A percentile compares a stretch with the other conserved stretches of the same genome.
phyloP scores from a whole-genome alignment of 495 filamentous ascomycete species.

The Geopyxis carbonaria region DNA sequence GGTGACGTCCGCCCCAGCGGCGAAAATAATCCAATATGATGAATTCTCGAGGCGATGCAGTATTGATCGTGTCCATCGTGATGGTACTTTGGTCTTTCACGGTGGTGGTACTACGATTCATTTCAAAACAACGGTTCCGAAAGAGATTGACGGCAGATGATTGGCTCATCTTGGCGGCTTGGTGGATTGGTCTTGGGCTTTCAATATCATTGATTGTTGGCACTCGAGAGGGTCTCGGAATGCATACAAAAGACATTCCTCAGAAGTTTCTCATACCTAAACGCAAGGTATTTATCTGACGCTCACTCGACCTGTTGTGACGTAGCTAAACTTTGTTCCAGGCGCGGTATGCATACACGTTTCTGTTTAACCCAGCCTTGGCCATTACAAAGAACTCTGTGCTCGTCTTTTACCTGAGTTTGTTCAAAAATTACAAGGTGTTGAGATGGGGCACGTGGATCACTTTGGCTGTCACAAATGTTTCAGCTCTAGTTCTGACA shows the following conservation, averaged over 20 bases:
- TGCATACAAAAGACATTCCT: constrained; percentile 46
- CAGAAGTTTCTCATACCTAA: constrained; percentile 26
- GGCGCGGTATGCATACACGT: constrained; percentile 7
- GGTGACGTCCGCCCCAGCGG: too few species aligned
- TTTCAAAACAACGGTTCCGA: constrained; percentile 37
- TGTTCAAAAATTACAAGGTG: constrained; percentile 56
- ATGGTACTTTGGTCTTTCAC: too few species aligned
- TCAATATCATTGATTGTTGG: not conserved
- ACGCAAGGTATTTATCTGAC: not conserved
- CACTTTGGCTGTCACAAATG: constrained; percentile 56
- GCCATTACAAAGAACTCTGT: constrained; percentile 87
- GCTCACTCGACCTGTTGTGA: not conserved
- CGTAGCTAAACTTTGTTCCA: not conserved
- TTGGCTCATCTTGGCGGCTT: constrained; percentile 68
- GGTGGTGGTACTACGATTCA: constrained; percentile 8
- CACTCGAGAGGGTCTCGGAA: not conserved
- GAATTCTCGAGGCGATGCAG: too few species aligned
- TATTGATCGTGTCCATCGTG: too few species aligned
- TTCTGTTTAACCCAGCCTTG: constrained; percentile 42
- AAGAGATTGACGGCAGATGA: constrained; percentile 55
- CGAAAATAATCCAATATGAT: too few species aligned
- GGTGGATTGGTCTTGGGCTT: constrained; percentile 31
- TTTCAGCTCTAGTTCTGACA: constrained; percentile 60
- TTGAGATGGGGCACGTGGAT: constrained; percentile 53
- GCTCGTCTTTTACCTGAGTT: constrained; percentile 66